Conservation (phyloP, 805 yeast genomes). For the Citeromyces nyonsensis region DNA sequence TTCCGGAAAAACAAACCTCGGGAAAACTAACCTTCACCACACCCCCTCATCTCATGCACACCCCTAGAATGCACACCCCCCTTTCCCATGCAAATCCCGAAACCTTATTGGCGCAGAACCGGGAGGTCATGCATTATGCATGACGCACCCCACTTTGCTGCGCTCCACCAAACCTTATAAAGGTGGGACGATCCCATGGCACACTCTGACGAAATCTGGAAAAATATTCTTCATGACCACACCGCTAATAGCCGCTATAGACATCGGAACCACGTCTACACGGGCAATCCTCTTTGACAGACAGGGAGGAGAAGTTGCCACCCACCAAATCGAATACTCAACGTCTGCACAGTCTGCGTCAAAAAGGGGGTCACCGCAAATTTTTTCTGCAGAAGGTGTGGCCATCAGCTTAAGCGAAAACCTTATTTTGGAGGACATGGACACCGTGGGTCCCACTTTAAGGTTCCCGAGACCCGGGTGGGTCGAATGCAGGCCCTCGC, state of each 20-base stretch:
- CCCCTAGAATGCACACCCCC: too few relatives aligned
- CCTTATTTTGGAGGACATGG: constrained; percentile 46
- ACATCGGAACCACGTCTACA: constrained; percentile 86
- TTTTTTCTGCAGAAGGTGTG: constrained; percentile 63
- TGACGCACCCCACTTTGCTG: too few relatives aligned
- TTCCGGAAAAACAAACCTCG: too few relatives aligned
- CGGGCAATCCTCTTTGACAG: constrained; percentile 70
- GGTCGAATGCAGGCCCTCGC: constrained; percentile 88
- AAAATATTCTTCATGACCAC: constrained; percentile 3
- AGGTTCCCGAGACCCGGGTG: constrained; percentile 75
- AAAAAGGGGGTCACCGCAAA: constrained; percentile 25
- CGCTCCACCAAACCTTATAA: too few relatives aligned
- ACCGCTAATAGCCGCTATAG: constrained; percentile 55
- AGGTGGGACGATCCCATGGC: too few relatives aligned
- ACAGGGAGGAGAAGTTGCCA: constrained; percentile 66
- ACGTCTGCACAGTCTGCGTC: constrained; percentile 23
- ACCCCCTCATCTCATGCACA: too few relatives aligned
- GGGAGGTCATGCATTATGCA: too few relatives aligned
- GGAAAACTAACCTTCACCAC: too few relatives aligned
- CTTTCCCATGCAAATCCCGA: too few relatives aligned
- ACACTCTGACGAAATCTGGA: too few relatives aligned
- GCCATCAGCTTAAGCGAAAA: constrained; percentile 39
- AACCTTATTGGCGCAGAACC: too few relatives aligned
- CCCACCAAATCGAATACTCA: constrained; percentile 80
- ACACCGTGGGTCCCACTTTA: constrained; percentile 49